Percentiles rank a stretch among this genome's conserved stretches.
These are phyloP conservation scores for Penicillium sp. DNA, from an alignment of 2,329 filamentous ascomycete genomes.

Conservation along the genomic window DNA sequence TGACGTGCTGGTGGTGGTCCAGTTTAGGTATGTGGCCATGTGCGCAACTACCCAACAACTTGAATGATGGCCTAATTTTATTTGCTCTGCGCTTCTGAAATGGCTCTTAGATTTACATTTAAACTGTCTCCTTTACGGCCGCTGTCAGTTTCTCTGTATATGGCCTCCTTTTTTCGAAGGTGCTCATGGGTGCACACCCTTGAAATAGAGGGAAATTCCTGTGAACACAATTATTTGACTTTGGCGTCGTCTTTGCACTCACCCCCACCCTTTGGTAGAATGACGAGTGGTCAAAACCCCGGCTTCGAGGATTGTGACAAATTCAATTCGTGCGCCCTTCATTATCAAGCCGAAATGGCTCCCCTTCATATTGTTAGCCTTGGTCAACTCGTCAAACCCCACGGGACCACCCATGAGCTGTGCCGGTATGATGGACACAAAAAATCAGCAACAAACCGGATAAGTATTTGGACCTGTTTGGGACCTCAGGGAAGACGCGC, in stretches of 20 bases:
- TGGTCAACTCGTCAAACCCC: conserved; percentile 9
- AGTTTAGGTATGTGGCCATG: conserved; percentile 32
- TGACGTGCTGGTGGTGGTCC: conserved; percentile 31
- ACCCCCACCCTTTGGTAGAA: conserved; percentile 27
- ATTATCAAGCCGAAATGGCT: conserved; percentile 20
- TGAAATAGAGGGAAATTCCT: conserved; percentile 8
- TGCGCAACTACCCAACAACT: not conserved
- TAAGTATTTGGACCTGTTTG: not conserved
- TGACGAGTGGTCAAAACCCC: conserved; percentile 26
- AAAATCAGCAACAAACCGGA: not conserved
- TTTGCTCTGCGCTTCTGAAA: not conserved
- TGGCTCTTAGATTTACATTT: not conserved
- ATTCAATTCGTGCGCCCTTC: not conserved
- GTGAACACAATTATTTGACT: conserved; percentile 23
- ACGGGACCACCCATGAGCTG: not conserved
- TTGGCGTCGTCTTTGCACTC: conserved; percentile 18
- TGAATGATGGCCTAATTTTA: not conserved
- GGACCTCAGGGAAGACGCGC: too few species aligned
- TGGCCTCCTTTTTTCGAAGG: conserved; percentile 26
- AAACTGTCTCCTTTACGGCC: conserved; percentile 19
- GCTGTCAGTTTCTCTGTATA: conserved; percentile 27
- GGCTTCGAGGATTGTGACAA: conserved; percentile 35
- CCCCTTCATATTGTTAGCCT: conserved; percentile 23
- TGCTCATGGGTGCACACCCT: conserved; percentile 10
- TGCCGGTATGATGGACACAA: not conserved